Base-by-base conservation (phyloP, 1,139 yeast genomes). In the Magnusiomyces tetraspermus region DNA sequence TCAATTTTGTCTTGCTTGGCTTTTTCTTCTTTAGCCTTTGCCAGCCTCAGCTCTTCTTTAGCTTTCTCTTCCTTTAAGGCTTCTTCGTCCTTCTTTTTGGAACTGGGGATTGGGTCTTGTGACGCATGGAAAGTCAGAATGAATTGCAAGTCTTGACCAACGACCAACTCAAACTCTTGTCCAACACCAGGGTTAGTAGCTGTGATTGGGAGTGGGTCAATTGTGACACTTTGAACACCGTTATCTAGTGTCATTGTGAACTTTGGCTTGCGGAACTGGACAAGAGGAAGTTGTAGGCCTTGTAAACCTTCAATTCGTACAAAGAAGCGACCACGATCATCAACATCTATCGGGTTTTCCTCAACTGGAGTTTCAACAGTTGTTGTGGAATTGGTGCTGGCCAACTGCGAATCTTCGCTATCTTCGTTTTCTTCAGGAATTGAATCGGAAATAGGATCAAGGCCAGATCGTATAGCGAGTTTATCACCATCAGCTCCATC, bases 101-200 rank as follows among this genome's bases (percentile, higher is more conserved):
- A n/a, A n/a, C n/a, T n/a, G 53, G 53, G 1, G 58, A 58, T 30
- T 13, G 28, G 72, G 33, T 58, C 60, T 59, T 58, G 57, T 28
- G 51, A 42, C 71, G 60, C 77, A 64, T 84, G 85, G 70, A 88
- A 69, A 0, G 96, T 87, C 51, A 89, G 66, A 49, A 81, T 77
- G 51, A 88, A 74, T 55, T 83, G 83, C 50, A 83, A 71, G 24
- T 77, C 74, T 5, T 77, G 78, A 2, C 79, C 78, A 17, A 85
- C 88, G 6, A 85, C 75, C 36, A 88, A 70, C 63, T 89, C 97
- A 67, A 89, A 89, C 63, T 92, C 97, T 61, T 86, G 87, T 52
- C 80, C 79, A 51, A 90, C 74, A 8, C 66, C 48, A 78, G 73
- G 42, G 68, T 48, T 44, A 23, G 55, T 68, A 13, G 71, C 63